Base-by-base conservation (phyloP, 2,329 filamentous ascomycete species). In the Huntiella omanensis region DNA sequence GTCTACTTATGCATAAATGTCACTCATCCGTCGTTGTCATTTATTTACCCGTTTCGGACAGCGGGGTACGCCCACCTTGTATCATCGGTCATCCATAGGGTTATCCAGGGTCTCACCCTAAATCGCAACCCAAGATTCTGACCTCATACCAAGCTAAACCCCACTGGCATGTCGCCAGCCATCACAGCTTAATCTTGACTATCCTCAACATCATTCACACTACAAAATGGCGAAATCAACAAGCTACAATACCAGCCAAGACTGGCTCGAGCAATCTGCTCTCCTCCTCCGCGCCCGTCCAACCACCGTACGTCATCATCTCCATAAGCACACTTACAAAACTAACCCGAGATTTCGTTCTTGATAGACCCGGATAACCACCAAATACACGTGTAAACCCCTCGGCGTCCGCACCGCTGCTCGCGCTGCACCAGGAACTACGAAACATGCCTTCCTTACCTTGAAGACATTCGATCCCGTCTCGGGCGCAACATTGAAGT, bases 381-480 rank as follows among this genome's bases (percentile, higher is more conserved):
- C 87, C 52, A 86, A 83, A 69, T 98, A 96, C 75, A 40, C 52
- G 45, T 48, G 57, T 45, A 57, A 58, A 42, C 40, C 53, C 51
- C 19, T 54, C 54, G 52, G 53, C 54, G 55, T 50, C 54, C 51
- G 52, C 58, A 50, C 54, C 50, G 49, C 59, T 12, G 16, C 44
- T 8, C 22, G 37, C 43, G 52, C 56, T 37, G 54, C 52, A 38
- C 49, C 52, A 11, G 49, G 54, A 40, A 52, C 59, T 40, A 47
- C 62, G 4, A 68, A 70, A 47, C 71, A 71, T 53, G 86, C 80
- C 53, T 74, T 70, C 47, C 77, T 98, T 44, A 80, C 77, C 3
- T 66, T 98, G 51, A 96, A 93, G 66, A 91, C 91, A 4, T 96
- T 78, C 65, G 84, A 95, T 60, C 82, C 91, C 1, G 67, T 66